phyloP scores from a whole-genome alignment of 352 stramenopile genomes.

The Phytophthora capsici region DNA sequence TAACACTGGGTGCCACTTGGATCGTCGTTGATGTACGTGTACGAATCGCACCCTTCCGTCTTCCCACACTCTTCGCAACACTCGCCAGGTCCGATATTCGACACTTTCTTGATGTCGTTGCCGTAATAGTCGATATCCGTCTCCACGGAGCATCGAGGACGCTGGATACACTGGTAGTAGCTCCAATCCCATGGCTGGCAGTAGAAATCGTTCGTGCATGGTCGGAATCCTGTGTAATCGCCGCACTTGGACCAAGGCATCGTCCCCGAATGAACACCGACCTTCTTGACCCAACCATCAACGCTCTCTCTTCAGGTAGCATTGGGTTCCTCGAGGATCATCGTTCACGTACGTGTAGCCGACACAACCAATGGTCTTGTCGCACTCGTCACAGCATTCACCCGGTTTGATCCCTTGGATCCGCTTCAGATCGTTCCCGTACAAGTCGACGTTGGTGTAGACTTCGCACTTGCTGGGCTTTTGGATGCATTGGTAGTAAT shows the following conservation, averaged over 20 bases:
- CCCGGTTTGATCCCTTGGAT: constrained; percentile 31
- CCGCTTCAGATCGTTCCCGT: constrained; percentile 51
- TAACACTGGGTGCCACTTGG: constrained; percentile 31
- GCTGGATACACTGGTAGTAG: constrained; percentile 41
- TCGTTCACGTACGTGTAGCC: constrained; percentile 62
- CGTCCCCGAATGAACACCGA: constrained; percentile 22
- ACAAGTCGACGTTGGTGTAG: constrained; percentile 40
- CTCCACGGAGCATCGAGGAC: constrained; percentile 35
- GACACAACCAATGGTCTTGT: constrained; percentile 41
- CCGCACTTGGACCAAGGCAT: constrained; percentile 31
- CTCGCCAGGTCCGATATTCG: constrained; percentile 30
- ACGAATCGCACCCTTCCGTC: constrained; percentile 42
- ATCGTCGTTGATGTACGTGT: constrained; percentile 53
- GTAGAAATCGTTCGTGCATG: constrained; percentile 24
- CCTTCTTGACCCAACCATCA: constrained; percentile 30
- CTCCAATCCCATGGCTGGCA: constrained; percentile 40
- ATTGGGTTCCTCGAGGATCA: constrained; percentile 41
- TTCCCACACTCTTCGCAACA: constrained; percentile 54
- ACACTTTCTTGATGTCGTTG: constrained; percentile 39
- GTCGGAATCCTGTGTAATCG: constrained; percentile 16
- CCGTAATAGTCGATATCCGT: constrained; percentile 48
- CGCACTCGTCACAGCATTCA: constrained; percentile 38
- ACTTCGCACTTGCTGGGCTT: constrained; percentile 36
- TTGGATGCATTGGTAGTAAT: constrained; percentile 45
- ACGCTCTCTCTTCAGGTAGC: constrained; percentile 49